phyloP scores from a whole-genome alignment of 163 green algal species.

The Chlorella variabilis region DNA sequence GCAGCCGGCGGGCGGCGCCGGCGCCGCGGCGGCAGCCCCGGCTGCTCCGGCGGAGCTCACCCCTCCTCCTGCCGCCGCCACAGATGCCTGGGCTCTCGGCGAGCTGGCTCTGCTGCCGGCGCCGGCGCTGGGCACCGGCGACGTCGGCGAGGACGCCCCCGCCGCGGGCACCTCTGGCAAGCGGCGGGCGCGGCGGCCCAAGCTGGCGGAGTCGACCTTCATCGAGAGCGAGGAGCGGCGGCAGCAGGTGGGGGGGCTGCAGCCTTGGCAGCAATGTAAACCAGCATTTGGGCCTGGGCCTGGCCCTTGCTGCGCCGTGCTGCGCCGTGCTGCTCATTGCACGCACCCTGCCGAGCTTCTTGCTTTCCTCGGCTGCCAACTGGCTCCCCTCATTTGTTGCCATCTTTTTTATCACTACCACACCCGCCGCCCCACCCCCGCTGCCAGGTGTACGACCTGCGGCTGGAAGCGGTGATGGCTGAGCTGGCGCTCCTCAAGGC shows the following conservation, averaged over 20 bases:
- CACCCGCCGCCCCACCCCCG: no score
- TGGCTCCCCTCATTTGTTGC: no score
- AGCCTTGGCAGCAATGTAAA: neutral
- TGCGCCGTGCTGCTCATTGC: no score
- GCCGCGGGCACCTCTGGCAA: neutral
- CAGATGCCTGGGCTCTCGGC: no score
- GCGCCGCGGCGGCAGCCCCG: neutral
- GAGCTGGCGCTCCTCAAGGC: constrained; percentile 33
- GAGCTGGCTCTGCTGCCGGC: no score
- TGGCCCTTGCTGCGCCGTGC: no score
- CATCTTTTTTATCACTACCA: no score
- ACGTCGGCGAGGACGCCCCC: neutral
- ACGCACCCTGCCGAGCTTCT: no score
- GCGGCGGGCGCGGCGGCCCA: neutral
- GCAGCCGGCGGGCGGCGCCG: no score
- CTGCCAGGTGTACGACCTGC: neutral
- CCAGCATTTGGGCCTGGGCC: neutral
- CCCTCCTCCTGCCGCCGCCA: no score
- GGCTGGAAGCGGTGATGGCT: constrained; percentile 21
- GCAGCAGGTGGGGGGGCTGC: neutral
- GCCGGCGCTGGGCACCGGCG: neutral
- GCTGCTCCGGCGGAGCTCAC: neutral
- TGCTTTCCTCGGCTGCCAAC: no score
- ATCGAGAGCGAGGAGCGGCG: constrained; percentile 4
- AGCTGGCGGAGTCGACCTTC: neutral